Evolutionary conservation across 352 stramenopile genomes (phyloP).

Genomic region (Globisporangium acanthophoron): DNA sequence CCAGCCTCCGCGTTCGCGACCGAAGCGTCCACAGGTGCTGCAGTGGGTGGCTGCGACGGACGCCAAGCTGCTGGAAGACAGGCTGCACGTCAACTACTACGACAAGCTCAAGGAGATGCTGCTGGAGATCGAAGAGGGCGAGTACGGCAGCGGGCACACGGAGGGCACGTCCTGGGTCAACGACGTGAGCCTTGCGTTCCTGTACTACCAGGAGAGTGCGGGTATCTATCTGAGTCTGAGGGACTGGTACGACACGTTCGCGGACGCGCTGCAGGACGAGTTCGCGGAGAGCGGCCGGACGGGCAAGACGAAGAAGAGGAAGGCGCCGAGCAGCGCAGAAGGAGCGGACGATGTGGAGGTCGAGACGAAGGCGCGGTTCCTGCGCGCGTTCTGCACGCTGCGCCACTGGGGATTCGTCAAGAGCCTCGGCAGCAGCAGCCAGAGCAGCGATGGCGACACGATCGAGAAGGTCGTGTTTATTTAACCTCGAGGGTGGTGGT

Average conservation of each 20-base stretch:
- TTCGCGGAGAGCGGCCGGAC: slow-evolving; percentile 1
- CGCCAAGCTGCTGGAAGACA: slow-evolving; percentile 25
- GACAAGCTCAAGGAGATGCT: slow-evolving; percentile 47
- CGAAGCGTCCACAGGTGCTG: slow-evolving; percentile 3
- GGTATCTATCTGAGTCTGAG: slow-evolving; percentile 50
- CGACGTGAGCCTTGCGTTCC: slow-evolving; percentile 59
- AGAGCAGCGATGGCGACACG: slow-evolving; percentile 44
- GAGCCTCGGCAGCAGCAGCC: slow-evolving; percentile 27
- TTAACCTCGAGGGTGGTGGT: slow-evolving; percentile 13
- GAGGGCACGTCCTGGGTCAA: slow-evolving; percentile 31
- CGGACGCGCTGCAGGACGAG: slow-evolving; percentile 28
- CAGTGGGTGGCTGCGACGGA: slow-evolving; percentile 26
- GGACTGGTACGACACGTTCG: slow-evolving; percentile 70
- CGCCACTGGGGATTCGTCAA: slow-evolving; percentile 69
- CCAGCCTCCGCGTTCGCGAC: slow-evolving; percentile 6
- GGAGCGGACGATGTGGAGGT: slow-evolving; percentile 13
- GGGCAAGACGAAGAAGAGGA: slow-evolving; percentile 18
- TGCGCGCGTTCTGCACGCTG: slow-evolving; percentile 60
- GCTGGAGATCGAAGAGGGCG: slow-evolving; percentile 25
- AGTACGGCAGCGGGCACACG: slow-evolving; percentile 2
- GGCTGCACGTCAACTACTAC: slow-evolving; percentile 47
- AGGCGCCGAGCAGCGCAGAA: not conserved
- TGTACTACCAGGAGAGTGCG: slow-evolving; percentile 66
- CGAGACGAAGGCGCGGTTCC: slow-evolving; percentile 56
- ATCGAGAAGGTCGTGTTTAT: slow-evolving; percentile 84